Evolutionary conservation across 2,329 filamentous ascomycete species (phyloP).

Genomic region (Dryadomyces quercus-mongolicae): DNA sequence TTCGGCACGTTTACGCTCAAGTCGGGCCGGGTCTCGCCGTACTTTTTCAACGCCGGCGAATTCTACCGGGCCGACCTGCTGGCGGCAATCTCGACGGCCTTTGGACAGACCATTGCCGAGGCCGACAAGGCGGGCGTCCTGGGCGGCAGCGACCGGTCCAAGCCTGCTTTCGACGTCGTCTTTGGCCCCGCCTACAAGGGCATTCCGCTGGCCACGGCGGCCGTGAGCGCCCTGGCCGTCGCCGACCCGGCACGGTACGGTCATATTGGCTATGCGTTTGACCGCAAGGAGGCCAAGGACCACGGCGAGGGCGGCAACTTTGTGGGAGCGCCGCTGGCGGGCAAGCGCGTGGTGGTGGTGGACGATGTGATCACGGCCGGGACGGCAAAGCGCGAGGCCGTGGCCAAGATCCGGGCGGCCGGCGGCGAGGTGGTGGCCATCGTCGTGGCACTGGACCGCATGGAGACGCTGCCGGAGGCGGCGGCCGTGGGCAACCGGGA

Average conservation of each 20-base stretch:
- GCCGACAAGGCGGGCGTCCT: slow-evolving; percentile 10
- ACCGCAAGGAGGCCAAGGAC: slow-evolving; percentile 92
- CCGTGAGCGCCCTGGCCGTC: slow-evolving; percentile 27
- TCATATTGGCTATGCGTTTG: slow-evolving; percentile 72
- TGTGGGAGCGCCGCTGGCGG: slow-evolving; percentile 74
- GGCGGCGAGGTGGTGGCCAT: slow-evolving; percentile 80
- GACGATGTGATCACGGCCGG: slow-evolving; percentile 96
- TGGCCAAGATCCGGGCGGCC: slow-evolving; percentile 75
- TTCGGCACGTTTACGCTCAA: slow-evolving; percentile 85
- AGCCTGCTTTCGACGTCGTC: slow-evolving; percentile 60
- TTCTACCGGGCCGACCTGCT: slow-evolving; percentile 76
- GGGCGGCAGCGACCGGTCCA: not conserved
- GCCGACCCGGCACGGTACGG: slow-evolving; percentile 37
- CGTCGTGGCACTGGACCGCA: slow-evolving; percentile 76
- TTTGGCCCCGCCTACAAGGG: slow-evolving; percentile 97
- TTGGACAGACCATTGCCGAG: slow-evolving; percentile 49
- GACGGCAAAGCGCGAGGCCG: slow-evolving; percentile 85
- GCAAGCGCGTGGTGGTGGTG: slow-evolving; percentile 77
- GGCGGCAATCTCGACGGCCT: slow-evolving; percentile 66
- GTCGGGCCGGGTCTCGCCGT: slow-evolving; percentile 80
- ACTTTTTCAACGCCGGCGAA: slow-evolving; percentile 94
- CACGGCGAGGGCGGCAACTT: slow-evolving; percentile 93
- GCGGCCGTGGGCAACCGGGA: slow-evolving; percentile 41
- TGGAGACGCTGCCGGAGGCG: slow-evolving; percentile 58
- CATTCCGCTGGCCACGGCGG: slow-evolving; percentile 74